Conservation (phyloP, 352 stramenopile species). For the Pythium rishiriense region DNA sequence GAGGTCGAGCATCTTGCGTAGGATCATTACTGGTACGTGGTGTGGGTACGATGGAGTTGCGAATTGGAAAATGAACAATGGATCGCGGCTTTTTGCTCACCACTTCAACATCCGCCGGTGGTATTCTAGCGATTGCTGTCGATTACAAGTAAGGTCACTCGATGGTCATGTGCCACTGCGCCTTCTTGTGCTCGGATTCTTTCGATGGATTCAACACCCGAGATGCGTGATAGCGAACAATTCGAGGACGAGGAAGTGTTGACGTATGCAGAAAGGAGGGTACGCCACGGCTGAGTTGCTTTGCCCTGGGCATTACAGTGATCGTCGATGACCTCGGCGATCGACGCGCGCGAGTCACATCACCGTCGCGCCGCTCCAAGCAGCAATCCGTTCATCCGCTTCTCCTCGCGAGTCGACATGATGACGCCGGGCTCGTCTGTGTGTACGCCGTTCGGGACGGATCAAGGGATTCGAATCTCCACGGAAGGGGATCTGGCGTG, state of each 20-base stretch:
- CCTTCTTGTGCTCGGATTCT: too few relatives aligned
- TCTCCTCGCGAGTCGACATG: not conserved
- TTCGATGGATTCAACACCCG: not conserved
- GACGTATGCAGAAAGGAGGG: not conserved
- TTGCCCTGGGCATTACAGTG: too few relatives aligned
- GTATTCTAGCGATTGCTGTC: too few relatives aligned
- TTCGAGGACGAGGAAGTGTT: not conserved
- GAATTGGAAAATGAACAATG: not conserved
- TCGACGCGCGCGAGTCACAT: not conserved
- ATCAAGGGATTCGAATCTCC: not conserved
- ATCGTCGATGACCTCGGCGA: too few relatives aligned
- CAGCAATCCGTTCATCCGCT: not conserved
- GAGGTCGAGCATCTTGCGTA: not conserved
- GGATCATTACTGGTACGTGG: not conserved
- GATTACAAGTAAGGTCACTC: too few relatives aligned
- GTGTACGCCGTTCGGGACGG: too few relatives aligned
- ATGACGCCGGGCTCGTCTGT: not conserved
- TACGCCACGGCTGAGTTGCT: too few relatives aligned
- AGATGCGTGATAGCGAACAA: not conserved
- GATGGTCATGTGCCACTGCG: too few relatives aligned
- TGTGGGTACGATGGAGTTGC: too few relatives aligned
- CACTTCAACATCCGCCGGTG: not conserved
- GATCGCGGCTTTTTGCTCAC: too few relatives aligned
- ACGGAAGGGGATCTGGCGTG: not conserved
- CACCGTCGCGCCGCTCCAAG: not conserved